phyloP scores from a whole-genome alignment of 768 basidiomycete species.

The Pisolithus sp. region DNA sequence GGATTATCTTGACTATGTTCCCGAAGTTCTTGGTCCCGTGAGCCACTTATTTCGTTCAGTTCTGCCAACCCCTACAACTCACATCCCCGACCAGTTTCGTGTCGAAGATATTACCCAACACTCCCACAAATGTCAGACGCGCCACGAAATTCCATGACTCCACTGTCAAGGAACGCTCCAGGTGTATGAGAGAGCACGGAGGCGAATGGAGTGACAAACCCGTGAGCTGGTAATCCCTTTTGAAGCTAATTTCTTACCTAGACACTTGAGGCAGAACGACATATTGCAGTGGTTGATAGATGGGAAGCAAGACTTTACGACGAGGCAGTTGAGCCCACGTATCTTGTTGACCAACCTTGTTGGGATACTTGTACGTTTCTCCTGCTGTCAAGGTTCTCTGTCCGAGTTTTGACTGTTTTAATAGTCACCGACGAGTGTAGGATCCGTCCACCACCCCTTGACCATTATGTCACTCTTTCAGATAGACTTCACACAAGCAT shows the following conservation, averaged over 20 bases:
- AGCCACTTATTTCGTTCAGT: neutral
- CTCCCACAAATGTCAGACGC: neutral
- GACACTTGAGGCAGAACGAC: neutral
- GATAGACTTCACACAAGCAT: constrained; percentile 27
- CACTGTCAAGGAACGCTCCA: constrained; percentile 24
- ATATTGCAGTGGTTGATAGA: neutral
- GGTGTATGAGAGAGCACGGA: constrained; percentile 16
- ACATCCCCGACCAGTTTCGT: constrained; percentile 11
- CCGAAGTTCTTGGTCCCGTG: constrained; percentile 31
- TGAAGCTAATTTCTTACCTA: constrained; percentile 9
- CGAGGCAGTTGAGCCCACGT: neutral
- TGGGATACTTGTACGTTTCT: constrained; percentile 12
- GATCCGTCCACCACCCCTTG: neutral
- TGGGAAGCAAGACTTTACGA: neutral
- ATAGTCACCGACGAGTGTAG: neutral
- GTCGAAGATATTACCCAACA: constrained; percentile 7
- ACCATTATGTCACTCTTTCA: neutral
- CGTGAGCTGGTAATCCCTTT: constrained; percentile 17
- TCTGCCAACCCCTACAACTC: neutral
- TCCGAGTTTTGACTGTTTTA: neutral
- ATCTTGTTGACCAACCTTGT: neutral
- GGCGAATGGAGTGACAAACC: constrained; percentile 25
- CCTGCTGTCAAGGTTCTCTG: neutral
- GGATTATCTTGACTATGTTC: constrained; percentile 17
- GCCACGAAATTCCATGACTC: constrained; percentile 19